Percentiles rank a stretch among this genome's conserved stretches.
These are phyloP conservation scores for Lasiodiplodia sp. DNA, from an alignment of 2,329 filamentous ascomycete genomes.

Conservation along the genomic window DNA sequence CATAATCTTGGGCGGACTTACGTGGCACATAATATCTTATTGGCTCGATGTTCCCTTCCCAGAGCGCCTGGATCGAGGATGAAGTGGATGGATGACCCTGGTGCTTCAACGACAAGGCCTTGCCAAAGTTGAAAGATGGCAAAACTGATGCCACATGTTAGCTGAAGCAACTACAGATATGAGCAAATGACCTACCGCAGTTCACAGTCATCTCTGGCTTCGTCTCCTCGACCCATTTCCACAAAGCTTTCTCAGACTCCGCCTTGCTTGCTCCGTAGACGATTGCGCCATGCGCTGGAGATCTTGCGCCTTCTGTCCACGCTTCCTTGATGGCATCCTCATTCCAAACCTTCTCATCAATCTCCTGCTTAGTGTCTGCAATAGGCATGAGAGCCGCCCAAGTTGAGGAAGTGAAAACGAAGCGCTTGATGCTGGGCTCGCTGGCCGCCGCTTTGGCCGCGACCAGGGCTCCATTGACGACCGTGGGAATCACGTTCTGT, in stretches of 20 bases:
- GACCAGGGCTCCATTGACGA: constrained; percentile 46
- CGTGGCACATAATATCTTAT: constrained; percentile 4
- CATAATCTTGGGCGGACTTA: neutral
- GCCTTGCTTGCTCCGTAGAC: constrained; percentile 54
- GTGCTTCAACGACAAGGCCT: constrained; percentile 30
- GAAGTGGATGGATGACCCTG: constrained; percentile 34
- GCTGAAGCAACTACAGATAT: neutral
- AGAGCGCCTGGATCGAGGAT: constrained; percentile 29
- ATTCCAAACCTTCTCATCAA: constrained; percentile 44
- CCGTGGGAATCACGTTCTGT: constrained; percentile 52
- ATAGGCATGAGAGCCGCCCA: constrained; percentile 38
- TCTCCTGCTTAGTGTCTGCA: constrained; percentile 41
- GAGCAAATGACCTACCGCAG: constrained; percentile 33
- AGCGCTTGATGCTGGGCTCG: constrained; percentile 50
- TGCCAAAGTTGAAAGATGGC: constrained; percentile 32
- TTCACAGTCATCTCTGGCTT: constrained; percentile 51
- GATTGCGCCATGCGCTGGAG: constrained; percentile 31
- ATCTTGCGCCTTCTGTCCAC: constrained; percentile 38
- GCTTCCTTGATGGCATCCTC: constrained; percentile 40
- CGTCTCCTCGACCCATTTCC: constrained; percentile 51
- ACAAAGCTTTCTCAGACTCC: constrained; percentile 50
- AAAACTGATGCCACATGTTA: constrained; percentile 10
- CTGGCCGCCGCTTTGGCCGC: constrained; percentile 52
- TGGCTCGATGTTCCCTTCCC: constrained; percentile 30
- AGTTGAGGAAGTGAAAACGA: constrained; percentile 56